A percentile compares a stretch with the other conserved stretches of the same genome.
Conservation (phyloP, 2,329 filamentous ascomycete species). For the Monilinia aucupariae region DNA sequence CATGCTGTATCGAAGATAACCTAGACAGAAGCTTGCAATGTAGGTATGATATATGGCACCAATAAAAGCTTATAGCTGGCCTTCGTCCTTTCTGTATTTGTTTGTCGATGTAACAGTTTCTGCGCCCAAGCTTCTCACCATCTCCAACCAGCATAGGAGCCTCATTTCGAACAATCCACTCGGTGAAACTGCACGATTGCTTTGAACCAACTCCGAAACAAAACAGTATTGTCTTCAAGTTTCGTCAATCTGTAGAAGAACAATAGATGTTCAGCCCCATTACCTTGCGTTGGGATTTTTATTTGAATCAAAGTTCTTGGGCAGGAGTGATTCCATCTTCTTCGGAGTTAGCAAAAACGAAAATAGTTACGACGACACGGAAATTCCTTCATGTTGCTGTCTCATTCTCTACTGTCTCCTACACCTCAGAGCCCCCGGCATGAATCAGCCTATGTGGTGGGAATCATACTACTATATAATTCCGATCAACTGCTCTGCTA, state of each 20-base stretch:
- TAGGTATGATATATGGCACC: slow-evolving; percentile 4
- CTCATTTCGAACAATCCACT: not conserved
- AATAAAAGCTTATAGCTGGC: not conserved
- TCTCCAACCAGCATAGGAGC: not conserved
- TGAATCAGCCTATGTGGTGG: too few species aligned
- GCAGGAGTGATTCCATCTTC: too few species aligned
- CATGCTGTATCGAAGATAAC: not conserved
- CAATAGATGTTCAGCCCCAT: not conserved
- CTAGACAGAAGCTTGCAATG: not conserved
- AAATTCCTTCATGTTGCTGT: too few species aligned
- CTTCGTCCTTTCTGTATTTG: not conserved
- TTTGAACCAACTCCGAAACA: not conserved
- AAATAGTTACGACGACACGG: too few species aligned
- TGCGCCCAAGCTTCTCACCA: not conserved
- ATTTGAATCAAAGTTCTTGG: too few species aligned
- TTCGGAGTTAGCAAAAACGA: too few species aligned
- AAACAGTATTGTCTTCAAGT: not conserved
- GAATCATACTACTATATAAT: too few species aligned
- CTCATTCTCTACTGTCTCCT: too few species aligned
- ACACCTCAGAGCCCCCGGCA: too few species aligned
- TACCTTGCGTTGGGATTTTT: too few species aligned
- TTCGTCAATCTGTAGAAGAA: not conserved
- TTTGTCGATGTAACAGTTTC: not conserved
- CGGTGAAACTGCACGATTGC: not conserved
- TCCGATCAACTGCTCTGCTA: too few species aligned